These are phyloP conservation scores for Sicyos edulis DNA, from an alignment of 306 rosid species.

Conservation along the genomic window DNA sequence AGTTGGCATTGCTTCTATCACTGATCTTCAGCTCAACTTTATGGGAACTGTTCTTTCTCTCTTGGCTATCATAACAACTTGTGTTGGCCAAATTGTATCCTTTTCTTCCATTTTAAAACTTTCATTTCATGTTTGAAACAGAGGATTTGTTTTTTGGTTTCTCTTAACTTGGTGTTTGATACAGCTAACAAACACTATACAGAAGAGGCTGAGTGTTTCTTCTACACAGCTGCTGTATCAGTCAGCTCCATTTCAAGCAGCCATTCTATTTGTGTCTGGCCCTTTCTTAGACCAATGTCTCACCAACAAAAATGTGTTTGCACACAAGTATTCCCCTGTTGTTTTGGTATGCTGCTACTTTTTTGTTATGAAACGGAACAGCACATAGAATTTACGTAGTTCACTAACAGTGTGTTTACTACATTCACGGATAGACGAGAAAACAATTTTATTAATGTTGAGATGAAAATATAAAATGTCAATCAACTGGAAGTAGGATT, in stretches of 20 bases:
- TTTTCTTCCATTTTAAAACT: conserved; percentile 13
- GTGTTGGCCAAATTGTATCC: conserved; percentile 96
- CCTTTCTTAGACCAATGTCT: conserved; percentile 81
- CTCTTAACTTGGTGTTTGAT: conserved; percentile 44
- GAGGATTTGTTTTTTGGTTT: background rate
- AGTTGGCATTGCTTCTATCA: conserved; percentile 95
- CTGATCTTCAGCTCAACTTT: conserved; percentile 93
- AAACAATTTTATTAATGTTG: no score
- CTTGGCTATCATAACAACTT: conserved; percentile 85
- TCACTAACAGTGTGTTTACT: no score
- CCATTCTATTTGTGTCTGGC: conserved; percentile 86
- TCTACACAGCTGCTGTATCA: conserved; percentile 93
- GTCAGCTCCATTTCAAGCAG: conserved; percentile 96
- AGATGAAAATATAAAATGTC: no score
- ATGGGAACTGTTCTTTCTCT: conserved; percentile 72
- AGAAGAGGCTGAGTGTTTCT: conserved; percentile 86
- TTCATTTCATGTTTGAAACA: background rate
- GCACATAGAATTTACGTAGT: no score
- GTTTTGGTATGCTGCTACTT: conserved; percentile 49
- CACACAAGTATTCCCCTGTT: conserved; percentile 65
- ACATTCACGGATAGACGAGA: no score
- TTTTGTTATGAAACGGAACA: no score
- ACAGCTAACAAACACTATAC: conserved; percentile 96
- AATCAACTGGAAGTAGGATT: no score
- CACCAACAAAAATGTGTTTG: conserved; percentile 74